phyloP scores from a whole-genome alignment of 169 alveolate genomes.

The Fabrea salina region DNA sequence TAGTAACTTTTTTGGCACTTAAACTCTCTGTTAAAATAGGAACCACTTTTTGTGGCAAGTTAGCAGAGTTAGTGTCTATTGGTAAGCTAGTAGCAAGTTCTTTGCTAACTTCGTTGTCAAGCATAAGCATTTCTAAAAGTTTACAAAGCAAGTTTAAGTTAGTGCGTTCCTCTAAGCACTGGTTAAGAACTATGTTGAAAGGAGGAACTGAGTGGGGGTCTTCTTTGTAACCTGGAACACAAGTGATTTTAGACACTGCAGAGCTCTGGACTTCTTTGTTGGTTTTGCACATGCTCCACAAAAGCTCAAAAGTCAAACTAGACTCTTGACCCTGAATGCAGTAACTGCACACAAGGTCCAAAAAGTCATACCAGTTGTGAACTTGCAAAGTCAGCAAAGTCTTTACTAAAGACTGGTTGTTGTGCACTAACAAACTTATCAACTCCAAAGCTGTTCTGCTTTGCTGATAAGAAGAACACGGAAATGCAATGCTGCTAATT shows the following conservation, averaged over 20 bases:
- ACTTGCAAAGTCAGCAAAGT: not conserved
- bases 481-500: not conserved
- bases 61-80: not conserved
- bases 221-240: conserved; percentile 13
- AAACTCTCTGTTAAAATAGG: not conserved
- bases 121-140: not conserved
- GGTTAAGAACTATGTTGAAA: not conserved
- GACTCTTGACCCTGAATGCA: not conserved
- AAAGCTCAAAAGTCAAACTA: not conserved
- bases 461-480: not conserved
- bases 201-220: not conserved
- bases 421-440: not conserved
- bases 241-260: not conserved
- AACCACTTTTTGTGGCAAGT: not conserved
- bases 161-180: not conserved
- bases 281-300: not conserved
- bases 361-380: not conserved
- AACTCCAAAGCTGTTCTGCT: not conserved
- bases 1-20: not conserved
- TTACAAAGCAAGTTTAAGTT: not conserved
- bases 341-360: not conserved
- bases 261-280: not conserved
- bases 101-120: not conserved
- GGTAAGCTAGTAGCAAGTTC: not conserved
- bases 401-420: not conserved